phyloP scores from a whole-genome alignment of 768 basidiomycete species.

The Albatrellus ellisii region DNA sequence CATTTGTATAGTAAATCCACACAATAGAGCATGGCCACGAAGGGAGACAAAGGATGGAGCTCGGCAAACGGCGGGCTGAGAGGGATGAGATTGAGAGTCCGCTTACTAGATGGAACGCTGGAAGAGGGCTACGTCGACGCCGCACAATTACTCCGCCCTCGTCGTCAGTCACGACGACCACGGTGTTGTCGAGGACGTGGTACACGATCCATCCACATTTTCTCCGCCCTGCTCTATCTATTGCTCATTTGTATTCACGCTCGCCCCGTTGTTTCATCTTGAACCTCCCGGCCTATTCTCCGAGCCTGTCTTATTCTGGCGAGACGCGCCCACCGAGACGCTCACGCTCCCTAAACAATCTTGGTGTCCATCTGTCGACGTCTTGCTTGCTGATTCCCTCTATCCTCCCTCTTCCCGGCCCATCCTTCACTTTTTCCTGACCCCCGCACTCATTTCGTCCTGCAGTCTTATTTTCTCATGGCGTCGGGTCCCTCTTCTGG shows the following conservation, averaged over 20 bases:
- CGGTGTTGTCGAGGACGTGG: neutral
- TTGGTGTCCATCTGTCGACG: constrained; percentile 12
- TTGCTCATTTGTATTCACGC: neutral
- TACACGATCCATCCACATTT: neutral
- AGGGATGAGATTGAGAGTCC: neutral
- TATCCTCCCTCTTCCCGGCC: constrained; percentile 4
- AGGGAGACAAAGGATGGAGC: constrained; percentile 4
- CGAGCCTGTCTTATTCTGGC: constrained; percentile 1
- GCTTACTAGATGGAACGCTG: neutral
- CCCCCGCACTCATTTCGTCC: neutral
- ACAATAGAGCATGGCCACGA: too few relatives aligned
- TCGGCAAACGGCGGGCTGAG: constrained; percentile 1
- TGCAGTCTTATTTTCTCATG: constrained; percentile 1
- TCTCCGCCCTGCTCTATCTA: constrained; percentile 1
- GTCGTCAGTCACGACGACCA: neutral
- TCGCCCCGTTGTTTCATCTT: neutral
- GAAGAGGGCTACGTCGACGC: neutral
- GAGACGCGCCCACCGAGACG: constrained; percentile 5
- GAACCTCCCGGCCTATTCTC: neutral
- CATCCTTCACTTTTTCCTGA: constrained; percentile 1
- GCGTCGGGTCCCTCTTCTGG: constrained; percentile 8
- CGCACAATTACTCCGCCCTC: neutral
- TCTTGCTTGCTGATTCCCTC: constrained; percentile 1
- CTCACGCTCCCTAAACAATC: constrained; percentile 6
- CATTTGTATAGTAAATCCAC: too few relatives aligned